Evolutionary conservation across 1,139 yeast genomes (phyloP).

Genomic region (Maudiozyma humilis): DNA sequence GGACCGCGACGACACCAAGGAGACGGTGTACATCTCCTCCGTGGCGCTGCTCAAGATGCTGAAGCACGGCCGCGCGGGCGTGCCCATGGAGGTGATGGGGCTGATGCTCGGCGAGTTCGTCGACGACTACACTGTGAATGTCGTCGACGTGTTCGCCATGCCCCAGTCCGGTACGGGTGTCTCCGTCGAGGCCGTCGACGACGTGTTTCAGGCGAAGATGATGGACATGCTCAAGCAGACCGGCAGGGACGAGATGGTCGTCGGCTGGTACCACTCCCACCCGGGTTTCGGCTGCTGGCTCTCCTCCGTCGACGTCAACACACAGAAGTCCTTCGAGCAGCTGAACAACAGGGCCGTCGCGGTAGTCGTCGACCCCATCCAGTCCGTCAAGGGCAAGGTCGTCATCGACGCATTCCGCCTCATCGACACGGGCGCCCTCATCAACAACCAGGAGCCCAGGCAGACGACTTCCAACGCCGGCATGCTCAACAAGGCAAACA

Average conservation of each 20-base stretch:
- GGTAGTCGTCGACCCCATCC: conserved; percentile 95
- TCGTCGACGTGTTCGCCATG: conserved; percentile 97
- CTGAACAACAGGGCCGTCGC: conserved; percentile 93
- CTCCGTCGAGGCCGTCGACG: conserved; percentile 98
- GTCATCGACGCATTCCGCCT: conserved; percentile 97
- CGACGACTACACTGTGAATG: conserved; percentile 95
- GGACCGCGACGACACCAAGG: conserved; percentile 85
- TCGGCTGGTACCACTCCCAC: conserved; percentile 98
- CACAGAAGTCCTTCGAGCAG: conserved; percentile 96
- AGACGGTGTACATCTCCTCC: conserved; percentile 92
- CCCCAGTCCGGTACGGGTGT: conserved; percentile 99
- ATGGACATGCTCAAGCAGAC: conserved; percentile 99
- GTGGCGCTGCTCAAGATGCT: conserved; percentile 92
- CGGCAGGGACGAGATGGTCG: conserved; percentile 97
- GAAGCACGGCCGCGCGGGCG: conserved; percentile 98
- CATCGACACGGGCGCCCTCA: conserved; percentile 76
- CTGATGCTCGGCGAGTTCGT: conserved; percentile 97
- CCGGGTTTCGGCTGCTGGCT: conserved; percentile 99
- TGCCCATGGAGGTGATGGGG: conserved; percentile 99
- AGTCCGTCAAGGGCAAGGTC: conserved; percentile 96
- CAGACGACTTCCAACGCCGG: conserved; percentile 96
- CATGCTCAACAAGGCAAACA: conserved; percentile 91
- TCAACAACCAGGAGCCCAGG: conserved; percentile 97
- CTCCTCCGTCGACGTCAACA: conserved; percentile 92
- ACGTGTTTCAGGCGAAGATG: conserved; percentile 97